Conservation (phyloP, 495 filamentous ascomycete genomes). For the Hypoxylon trugodes region DNA sequence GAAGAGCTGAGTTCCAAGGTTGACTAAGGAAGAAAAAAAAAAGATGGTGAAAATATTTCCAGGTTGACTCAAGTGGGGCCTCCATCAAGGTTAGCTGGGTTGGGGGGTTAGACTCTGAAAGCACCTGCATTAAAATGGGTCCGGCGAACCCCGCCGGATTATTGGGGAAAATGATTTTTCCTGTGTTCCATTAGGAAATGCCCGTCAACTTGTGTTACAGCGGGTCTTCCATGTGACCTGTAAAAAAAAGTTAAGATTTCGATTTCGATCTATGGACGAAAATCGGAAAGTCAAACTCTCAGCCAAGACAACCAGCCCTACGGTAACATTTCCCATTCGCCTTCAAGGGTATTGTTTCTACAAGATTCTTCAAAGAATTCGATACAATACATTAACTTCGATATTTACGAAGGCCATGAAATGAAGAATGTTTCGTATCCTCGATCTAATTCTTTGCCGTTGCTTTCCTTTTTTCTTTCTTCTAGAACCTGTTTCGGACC, state of each 20-base stretch:
- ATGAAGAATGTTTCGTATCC: not conserved
- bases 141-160: constrained; percentile 26
- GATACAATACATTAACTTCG: not conserved
- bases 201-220: not conserved
- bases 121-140: not conserved
- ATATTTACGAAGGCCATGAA: not conserved
- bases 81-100: too few species aligned
- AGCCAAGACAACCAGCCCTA: constrained; percentile 17
- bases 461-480: constrained; percentile 15
- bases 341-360: constrained; percentile 1
- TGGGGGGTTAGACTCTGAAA: too few species aligned
- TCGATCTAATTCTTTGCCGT: constrained; percentile 1
- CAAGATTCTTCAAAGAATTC: not conserved
- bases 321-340: not conserved
- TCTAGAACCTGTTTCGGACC: constrained; percentile 21
- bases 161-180: constrained; percentile 25
- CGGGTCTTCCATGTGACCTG: not conserved
- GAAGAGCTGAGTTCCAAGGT: constrained; percentile 17
- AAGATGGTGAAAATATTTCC: constrained; percentile 17
- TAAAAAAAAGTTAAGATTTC: too few species aligned
- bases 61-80: constrained; percentile 10
- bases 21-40: constrained; percentile 4
- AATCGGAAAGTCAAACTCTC: too few species aligned
- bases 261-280: too few species aligned
- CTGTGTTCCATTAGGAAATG: constrained; percentile 5